Conservation (phyloP, 2,329 filamentous ascomycete species). For the Colletotrichum scovillei region DNA sequence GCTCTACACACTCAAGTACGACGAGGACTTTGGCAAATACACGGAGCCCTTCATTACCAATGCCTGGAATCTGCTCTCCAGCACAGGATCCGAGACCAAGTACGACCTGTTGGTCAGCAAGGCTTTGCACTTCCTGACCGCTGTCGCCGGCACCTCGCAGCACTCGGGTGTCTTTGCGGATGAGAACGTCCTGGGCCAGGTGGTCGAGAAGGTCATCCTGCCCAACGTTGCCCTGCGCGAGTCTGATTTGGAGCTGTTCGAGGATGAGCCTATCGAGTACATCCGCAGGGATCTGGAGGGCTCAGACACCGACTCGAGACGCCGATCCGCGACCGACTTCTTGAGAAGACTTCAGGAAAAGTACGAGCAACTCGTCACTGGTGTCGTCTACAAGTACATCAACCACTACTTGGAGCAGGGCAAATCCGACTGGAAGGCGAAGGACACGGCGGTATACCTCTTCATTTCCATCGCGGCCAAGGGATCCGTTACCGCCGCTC, state of each 20-base stretch:
- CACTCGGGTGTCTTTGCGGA: slow-evolving; percentile 90
- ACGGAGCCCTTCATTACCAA: slow-evolving; percentile 87
- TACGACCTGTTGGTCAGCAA: slow-evolving; percentile 96
- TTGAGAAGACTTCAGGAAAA: slow-evolving; percentile 88
- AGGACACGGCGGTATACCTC: slow-evolving; percentile 97
- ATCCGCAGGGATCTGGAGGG: slow-evolving; percentile 95
- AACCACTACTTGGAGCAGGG: slow-evolving; percentile 85
- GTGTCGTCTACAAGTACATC: slow-evolving; percentile 88
- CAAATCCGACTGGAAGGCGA: slow-evolving; percentile 92
- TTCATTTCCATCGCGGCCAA: slow-evolving; percentile 95
- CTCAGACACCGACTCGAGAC: slow-evolving; percentile 92
- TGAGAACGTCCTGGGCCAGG: slow-evolving; percentile 80
- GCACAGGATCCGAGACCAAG: slow-evolving; percentile 87
- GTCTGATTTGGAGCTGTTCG: slow-evolving; percentile 94
- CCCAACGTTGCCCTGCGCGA: slow-evolving; percentile 93
- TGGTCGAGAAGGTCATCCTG: slow-evolving; percentile 95
- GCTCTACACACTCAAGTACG: slow-evolving; percentile 93
- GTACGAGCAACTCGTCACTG: slow-evolving; percentile 87
- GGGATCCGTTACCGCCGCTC: slow-evolving; percentile 85
- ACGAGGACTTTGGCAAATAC: slow-evolving; percentile 88
- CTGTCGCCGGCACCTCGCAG: slow-evolving; percentile 80
- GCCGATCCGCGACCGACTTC: slow-evolving; percentile 95
- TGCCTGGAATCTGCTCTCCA: slow-evolving; percentile 91
- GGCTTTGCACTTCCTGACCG: slow-evolving; percentile 92
- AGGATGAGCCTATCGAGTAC: slow-evolving; percentile 98